phyloP scores from a whole-genome alignment of 371 early-diverging fungal species.

The Mucor saturninus region DNA sequence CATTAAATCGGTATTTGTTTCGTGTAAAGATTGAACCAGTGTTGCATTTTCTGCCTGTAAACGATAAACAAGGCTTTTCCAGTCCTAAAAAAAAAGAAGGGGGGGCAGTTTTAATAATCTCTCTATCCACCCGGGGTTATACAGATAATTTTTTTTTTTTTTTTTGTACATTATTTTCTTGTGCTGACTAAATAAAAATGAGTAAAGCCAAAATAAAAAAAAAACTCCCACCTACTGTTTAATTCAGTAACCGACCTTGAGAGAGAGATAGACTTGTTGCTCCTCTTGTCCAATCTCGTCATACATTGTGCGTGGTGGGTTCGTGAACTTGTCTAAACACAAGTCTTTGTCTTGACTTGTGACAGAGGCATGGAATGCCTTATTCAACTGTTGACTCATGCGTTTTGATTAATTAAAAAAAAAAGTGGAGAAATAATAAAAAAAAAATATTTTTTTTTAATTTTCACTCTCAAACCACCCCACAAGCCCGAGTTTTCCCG shows the following conservation, averaged over 20 bases:
- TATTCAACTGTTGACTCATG: slow-evolving; percentile 20
- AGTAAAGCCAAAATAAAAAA: not conserved
- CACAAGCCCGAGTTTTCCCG: slow-evolving; percentile 33
- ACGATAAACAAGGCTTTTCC: slow-evolving; percentile 18
- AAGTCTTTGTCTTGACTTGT: slow-evolving; percentile 22
- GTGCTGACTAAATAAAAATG: slow-evolving; percentile 21
- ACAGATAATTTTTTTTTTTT: not conserved
- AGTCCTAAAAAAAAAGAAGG: slow-evolving; percentile 5
- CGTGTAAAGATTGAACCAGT: slow-evolving; percentile 21
- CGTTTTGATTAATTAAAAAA: too few relatives aligned
- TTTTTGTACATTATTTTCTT: not conserved
- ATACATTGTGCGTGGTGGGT: slow-evolving; percentile 29
- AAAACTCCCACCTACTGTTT: not conserved
- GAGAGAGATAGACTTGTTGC: slow-evolving; percentile 15
- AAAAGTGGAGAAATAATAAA: slow-evolving; percentile 8
- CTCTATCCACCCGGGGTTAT: too few relatives aligned
- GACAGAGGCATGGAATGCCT: slow-evolving; percentile 32
- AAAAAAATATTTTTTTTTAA: slow-evolving; percentile 14
- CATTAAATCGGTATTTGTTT: slow-evolving; percentile 16
- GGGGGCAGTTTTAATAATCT: too few relatives aligned
- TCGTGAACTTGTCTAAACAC: slow-evolving; percentile 26
- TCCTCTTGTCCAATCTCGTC: slow-evolving; percentile 29
- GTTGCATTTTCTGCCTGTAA: slow-evolving; percentile 26
- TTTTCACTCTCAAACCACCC: too few relatives aligned
- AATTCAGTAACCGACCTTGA: slow-evolving; percentile 15